A percentile compares a stretch with the other conserved stretches of the same genome.
Evolutionary conservation across 176 grass and related monocot genomes (phyloP).

Genomic region (Cenchrus purpureus): DNA sequence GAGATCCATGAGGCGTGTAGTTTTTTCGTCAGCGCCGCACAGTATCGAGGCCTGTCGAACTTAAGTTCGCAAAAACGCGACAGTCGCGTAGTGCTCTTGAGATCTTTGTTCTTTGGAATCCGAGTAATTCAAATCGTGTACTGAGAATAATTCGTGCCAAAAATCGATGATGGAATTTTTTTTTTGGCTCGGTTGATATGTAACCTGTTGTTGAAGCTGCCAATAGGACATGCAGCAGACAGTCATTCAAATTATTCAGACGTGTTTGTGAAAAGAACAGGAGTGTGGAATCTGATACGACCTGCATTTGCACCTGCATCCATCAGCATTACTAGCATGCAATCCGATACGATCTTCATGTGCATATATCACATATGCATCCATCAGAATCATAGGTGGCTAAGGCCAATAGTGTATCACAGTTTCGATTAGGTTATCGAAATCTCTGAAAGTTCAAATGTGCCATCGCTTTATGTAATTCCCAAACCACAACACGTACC

Average conservation of each 20-base stretch:
- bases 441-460: not conserved
- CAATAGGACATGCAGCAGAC: not conserved
- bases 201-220: not conserved
- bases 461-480: not conserved
- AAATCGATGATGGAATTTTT: not conserved
- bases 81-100: not conserved
- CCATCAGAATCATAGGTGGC: too few species aligned
- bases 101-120: not conserved
- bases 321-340: not conserved
- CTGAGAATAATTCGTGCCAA: not conserved
- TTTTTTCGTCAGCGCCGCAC: not conserved
- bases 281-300: not conserved
- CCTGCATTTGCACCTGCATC: not conserved
- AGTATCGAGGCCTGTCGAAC: not conserved
- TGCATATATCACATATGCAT: too few species aligned
- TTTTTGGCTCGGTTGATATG: not conserved
- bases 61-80: not conserved
- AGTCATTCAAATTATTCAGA: not conserved
- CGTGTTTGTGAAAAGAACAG: not conserved
- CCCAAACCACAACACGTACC: not conserved
- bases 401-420: not conserved
- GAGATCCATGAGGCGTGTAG: not conserved
- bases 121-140: not conserved
- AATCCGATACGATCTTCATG: too few species aligned
- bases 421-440: not conserved